These are phyloP conservation scores for Suhomyces kunorum DNA, from an alignment of 1,139 yeast species.

Conservation along the genomic window DNA sequence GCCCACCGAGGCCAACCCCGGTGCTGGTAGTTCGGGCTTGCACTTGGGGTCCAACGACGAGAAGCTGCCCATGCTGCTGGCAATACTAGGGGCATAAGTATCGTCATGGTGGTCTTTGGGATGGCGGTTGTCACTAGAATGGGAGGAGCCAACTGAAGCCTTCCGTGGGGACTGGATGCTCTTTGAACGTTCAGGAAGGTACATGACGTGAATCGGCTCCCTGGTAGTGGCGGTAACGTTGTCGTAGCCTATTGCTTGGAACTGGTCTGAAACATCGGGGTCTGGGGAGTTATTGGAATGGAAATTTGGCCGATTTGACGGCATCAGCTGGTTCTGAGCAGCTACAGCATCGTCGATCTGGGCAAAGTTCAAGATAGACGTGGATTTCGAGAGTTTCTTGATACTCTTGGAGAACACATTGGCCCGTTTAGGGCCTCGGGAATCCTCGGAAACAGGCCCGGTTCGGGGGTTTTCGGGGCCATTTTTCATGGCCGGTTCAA, in stretches of 20 bases:
- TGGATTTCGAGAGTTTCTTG: slow-evolving; percentile 20
- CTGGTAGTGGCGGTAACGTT: slow-evolving; percentile 23
- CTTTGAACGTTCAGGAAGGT: slow-evolving; percentile 26
- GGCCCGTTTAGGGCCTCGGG: slow-evolving; percentile 12
- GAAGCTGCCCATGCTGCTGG: slow-evolving; percentile 17
- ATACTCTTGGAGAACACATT: slow-evolving; percentile 20
- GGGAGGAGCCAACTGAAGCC: slow-evolving; percentile 19
- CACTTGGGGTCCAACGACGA: slow-evolving; percentile 36
- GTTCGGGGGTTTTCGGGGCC: slow-evolving; percentile 10
- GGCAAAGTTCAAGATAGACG: slow-evolving; percentile 18
- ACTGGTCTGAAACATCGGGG: slow-evolving; percentile 16
- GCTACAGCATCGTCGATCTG: slow-evolving; percentile 14
- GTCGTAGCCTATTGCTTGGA: slow-evolving; percentile 41
- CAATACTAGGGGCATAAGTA: slow-evolving; percentile 7
- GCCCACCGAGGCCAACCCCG: slow-evolving; percentile 23
- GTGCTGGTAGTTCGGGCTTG: slow-evolving; percentile 10
- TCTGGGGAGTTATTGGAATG: slow-evolving; percentile 4
- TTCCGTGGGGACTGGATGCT: slow-evolving; percentile 18
- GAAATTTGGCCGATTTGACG: too few relatives aligned
- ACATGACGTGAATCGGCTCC: slow-evolving; percentile 35
- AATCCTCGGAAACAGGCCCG: slow-evolving; percentile 6
- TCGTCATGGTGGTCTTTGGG: neutral
- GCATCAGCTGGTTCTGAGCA: too few relatives aligned
- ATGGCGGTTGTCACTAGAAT: slow-evolving; percentile 6
- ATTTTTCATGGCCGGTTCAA: slow-evolving; percentile 13